phyloP scores from a whole-genome alignment of 164 flowering plant species.

The Liriodendron chinense region DNA sequence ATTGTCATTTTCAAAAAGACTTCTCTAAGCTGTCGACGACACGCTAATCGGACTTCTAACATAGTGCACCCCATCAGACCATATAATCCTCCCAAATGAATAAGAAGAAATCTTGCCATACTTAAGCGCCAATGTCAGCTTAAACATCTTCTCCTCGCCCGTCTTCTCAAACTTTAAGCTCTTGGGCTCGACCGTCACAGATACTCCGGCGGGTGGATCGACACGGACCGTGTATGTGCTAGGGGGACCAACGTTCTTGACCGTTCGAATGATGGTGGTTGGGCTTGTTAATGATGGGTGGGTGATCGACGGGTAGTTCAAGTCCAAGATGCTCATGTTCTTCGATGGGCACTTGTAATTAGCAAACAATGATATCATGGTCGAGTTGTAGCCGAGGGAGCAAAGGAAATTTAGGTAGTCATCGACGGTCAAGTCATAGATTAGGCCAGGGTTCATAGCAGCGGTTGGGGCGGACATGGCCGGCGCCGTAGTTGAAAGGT shows the following conservation, averaged over 20 bases:
- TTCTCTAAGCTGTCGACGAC: neutral
- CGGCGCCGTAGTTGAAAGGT: slow-evolving; percentile 61
- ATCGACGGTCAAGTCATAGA: slow-evolving; percentile 24
- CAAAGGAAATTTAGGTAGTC: slow-evolving; percentile 29
- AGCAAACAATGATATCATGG: slow-evolving; percentile 16
- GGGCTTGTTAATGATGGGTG: slow-evolving; percentile 10
- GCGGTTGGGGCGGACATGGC: slow-evolving; percentile 51
- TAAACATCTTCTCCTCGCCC: slow-evolving; percentile 33
- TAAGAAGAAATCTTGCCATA: neutral
- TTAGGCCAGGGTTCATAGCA: slow-evolving; percentile 71
- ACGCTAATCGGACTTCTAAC: slow-evolving; percentile 23
- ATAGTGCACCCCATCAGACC: slow-evolving; percentile 34
- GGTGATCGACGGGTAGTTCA: slow-evolving; percentile 28
- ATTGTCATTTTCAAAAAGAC: too few relatives aligned
- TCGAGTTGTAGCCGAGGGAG: slow-evolving; percentile 31
- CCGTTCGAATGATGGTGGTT: slow-evolving; percentile 12
- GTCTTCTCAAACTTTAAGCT: slow-evolving; percentile 21
- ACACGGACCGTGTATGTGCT: slow-evolving; percentile 15
- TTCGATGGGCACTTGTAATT: slow-evolving; percentile 16
- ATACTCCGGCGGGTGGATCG: slow-evolving; percentile 7
- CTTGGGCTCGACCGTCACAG: slow-evolving; percentile 25
- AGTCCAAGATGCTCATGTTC: slow-evolving; percentile 10
- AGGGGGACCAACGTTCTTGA: slow-evolving; percentile 28
- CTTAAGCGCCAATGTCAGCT: slow-evolving; percentile 16
- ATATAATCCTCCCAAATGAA: slow-evolving; percentile 29